phyloP scores from a whole-genome alignment of 2,329 filamentous ascomycete species.

The Penicillium concentricum region DNA sequence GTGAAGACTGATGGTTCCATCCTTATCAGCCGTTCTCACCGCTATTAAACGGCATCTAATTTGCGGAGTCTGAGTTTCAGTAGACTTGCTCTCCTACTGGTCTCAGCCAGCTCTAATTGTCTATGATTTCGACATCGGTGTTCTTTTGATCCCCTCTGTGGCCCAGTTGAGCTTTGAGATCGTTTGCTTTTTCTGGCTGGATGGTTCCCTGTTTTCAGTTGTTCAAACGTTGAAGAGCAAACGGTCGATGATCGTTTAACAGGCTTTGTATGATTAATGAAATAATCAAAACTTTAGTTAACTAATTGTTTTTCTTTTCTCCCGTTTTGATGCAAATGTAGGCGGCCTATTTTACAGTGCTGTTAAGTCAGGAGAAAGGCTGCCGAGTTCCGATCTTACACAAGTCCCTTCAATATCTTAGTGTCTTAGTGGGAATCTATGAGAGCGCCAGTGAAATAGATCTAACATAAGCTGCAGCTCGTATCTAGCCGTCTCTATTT shows the following conservation, averaged over 20 bases:
- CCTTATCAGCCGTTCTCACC: not conserved
- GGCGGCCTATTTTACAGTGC: too few relatives aligned
- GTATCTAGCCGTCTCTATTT: too few relatives aligned
- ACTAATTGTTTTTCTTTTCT: not conserved
- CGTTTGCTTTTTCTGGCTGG: not conserved
- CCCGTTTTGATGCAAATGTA: not conserved
- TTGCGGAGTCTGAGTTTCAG: not conserved
- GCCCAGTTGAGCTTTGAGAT: conserved; percentile 3
- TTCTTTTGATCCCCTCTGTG: not conserved
- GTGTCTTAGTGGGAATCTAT: not conserved
- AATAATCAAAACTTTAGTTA: not conserved
- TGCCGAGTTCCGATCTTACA: too few relatives aligned
- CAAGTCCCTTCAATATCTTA: too few relatives aligned
- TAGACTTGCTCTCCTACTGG: not conserved
- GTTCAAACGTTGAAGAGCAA: not conserved
- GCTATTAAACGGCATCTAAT: not conserved
- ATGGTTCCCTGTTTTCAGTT: not conserved
- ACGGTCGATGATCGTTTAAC: not conserved
- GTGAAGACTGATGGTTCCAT: not conserved
- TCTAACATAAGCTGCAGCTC: too few relatives aligned
- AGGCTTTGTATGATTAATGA: not conserved
- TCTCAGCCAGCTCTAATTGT: not conserved
- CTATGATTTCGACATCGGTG: not conserved
- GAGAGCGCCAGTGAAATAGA: too few relatives aligned
- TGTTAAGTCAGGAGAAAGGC: too few relatives aligned